Conservation (phyloP, 208 protist genomes). For the Acanthamoeba divionensis region DNA sequence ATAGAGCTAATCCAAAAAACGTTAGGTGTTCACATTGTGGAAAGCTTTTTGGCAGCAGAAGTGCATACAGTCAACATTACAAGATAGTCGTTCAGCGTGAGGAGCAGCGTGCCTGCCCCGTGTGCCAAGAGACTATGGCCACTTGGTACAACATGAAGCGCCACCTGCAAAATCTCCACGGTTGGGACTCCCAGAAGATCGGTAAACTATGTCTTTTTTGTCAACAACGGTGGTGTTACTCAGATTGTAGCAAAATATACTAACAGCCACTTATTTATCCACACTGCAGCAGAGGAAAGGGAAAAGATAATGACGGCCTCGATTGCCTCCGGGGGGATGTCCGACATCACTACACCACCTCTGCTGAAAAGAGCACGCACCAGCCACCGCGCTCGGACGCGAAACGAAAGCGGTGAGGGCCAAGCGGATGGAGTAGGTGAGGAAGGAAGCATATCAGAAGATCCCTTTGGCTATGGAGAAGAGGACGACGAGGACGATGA, state of each 20-base stretch:
- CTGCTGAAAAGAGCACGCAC: neutral
- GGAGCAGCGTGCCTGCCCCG: neutral
- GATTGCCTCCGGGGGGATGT: too few species aligned
- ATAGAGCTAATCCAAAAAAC: neutral
- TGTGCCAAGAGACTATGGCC: constrained; percentile 1
- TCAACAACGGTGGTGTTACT: neutral
- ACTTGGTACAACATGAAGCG: constrained; percentile 31
- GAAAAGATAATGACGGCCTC: too few species aligned
- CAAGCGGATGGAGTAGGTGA: too few species aligned
- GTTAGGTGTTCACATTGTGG: neutral
- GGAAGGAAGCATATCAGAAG: too few species aligned
- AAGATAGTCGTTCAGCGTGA: neutral
- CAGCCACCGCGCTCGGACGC: neutral
- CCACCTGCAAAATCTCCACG: neutral
- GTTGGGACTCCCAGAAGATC: neutral
- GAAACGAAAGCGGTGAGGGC: too few species aligned
- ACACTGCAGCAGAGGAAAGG: too few species aligned
- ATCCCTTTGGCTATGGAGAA: too few species aligned
- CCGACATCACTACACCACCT: neutral
- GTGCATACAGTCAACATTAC: neutral
- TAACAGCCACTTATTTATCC: neutral
- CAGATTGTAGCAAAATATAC: neutral
- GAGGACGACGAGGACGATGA: too few species aligned
- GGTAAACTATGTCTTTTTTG: neutral
- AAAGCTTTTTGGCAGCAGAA: neutral